Percentiles rank a stretch among this genome's conserved stretches.
Conservation (phyloP, 495 filamentous ascomycete species). For the Usnea hakonensis region DNA sequence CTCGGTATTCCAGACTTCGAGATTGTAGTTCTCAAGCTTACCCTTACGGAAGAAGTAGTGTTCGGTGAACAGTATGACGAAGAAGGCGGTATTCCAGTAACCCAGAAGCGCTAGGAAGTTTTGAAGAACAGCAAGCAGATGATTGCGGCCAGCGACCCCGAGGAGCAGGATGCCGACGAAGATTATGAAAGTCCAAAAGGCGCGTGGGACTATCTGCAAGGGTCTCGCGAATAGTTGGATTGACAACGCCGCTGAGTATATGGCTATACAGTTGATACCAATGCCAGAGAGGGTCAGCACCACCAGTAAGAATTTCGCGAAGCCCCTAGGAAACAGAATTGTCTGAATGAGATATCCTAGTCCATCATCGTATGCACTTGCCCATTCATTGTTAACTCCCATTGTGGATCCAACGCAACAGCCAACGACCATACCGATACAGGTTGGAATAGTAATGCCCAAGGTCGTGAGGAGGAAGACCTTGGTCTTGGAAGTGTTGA, state of each 20-base stretch:
- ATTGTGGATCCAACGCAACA: constrained; percentile 46
- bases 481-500: constrained; percentile 40
- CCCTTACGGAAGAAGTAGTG: constrained; percentile 52
- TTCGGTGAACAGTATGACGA: constrained; percentile 51
- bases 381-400: constrained; percentile 40
- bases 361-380: constrained; percentile 42
- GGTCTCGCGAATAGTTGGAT: constrained; percentile 35
- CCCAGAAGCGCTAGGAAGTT: constrained; percentile 52
- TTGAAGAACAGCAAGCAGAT: constrained; percentile 37
- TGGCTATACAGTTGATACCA: constrained; percentile 37
- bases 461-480: constrained; percentile 44
- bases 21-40: constrained; percentile 37
- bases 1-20: constrained; percentile 45
- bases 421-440: constrained; percentile 48
- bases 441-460: constrained; percentile 45
- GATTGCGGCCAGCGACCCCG: constrained; percentile 40
- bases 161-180: constrained; percentile 36
- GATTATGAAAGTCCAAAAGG: constrained; percentile 41
- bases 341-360: constrained; percentile 52
- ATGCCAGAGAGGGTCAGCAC: constrained; percentile 30
- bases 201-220: constrained; percentile 37
- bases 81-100: constrained; percentile 53
- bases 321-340: constrained; percentile 47
- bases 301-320: constrained; percentile 52
- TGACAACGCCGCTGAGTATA: constrained; percentile 40